A percentile compares a stretch with the other conserved stretches of the same genome.
Conservation (phyloP, 208 protist genomes). For the Angomonas ambiguus region DNA sequence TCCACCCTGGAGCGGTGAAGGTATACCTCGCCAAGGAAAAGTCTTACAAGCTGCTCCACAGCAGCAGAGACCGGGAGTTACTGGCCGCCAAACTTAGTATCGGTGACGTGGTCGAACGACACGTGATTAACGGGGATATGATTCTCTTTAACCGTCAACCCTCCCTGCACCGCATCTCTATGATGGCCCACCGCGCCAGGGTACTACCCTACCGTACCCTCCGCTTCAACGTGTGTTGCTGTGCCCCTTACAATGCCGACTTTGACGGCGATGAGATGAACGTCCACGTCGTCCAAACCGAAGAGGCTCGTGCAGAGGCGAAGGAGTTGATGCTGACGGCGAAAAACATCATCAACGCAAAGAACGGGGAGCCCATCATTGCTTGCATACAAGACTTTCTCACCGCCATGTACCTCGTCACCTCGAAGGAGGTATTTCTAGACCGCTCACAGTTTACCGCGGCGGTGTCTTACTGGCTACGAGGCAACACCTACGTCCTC, state of each 20-base stretch:
- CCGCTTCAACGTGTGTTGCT: constrained; percentile 99
- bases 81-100: constrained; percentile 82
- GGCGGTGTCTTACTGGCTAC: constrained; percentile 89
- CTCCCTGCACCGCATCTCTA: constrained; percentile 98
- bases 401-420: constrained; percentile 96
- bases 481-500: constrained; percentile 77
- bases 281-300: constrained; percentile 98
- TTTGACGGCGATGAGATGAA: constrained; percentile 99
- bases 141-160: constrained; percentile 99
- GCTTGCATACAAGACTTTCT: constrained; percentile 99
- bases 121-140: constrained; percentile 97
- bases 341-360: constrained; percentile 98
- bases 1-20: constrained; percentile 96
- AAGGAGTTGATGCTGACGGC: constrained; percentile 93
- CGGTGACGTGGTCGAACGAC: constrained; percentile 99
- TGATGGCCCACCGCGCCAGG: constrained; percentile 97
- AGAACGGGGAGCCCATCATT: constrained; percentile 98
- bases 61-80: constrained; percentile 58
- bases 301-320: constrained; percentile 98
- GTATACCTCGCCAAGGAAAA: constrained; percentile 81
- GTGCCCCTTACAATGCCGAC: constrained; percentile 99
- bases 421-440: constrained; percentile 95
- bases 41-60: constrained; percentile 73
- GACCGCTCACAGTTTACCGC: constrained; percentile 87
- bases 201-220: constrained; percentile 98